These are phyloP conservation scores for Nicotiana sylvestris DNA, from an alignment of 257 asterid genomes.

Conservation along the genomic window DNA sequence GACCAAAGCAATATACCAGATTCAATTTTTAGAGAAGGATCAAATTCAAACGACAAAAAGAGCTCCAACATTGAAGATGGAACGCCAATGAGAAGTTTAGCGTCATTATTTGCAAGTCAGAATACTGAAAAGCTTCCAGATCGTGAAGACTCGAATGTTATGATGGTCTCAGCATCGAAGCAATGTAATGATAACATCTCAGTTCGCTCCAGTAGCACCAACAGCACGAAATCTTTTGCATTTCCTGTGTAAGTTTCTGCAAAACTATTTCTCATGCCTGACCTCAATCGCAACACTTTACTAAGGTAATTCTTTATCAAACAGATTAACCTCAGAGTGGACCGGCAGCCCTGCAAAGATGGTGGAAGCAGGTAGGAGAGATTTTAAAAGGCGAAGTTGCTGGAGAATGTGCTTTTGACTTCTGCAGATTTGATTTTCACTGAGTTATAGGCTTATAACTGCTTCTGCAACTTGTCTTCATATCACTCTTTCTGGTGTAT, in stretches of 20 bases:
- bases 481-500: background rate
- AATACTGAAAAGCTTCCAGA: background rate
- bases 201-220: slow-evolving; percentile 31
- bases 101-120: background rate
- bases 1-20: background rate
- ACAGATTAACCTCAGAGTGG: slow-evolving; percentile 28
- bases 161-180: background rate
- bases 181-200: slow-evolving; percentile 21
- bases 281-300: background rate
- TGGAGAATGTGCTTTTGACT: slow-evolving; percentile 25
- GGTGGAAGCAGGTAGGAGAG: slow-evolving; percentile 11
- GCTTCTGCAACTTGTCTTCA: background rate
- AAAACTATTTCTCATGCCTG: background rate
- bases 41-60: background rate
- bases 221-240: slow-evolving; percentile 32
- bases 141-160: slow-evolving; percentile 8
- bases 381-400: background rate
- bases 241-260: slow-evolving; percentile 28
- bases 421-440: slow-evolving; percentile 1
- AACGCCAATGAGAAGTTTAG: background rate
- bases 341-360: slow-evolving; percentile 26
- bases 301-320: background rate
- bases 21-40: background rate
- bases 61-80: background rate
- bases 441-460: background rate